Conservation (phyloP, 176 grass and related monocot genomes). For the Triticum turgidum region DNA sequence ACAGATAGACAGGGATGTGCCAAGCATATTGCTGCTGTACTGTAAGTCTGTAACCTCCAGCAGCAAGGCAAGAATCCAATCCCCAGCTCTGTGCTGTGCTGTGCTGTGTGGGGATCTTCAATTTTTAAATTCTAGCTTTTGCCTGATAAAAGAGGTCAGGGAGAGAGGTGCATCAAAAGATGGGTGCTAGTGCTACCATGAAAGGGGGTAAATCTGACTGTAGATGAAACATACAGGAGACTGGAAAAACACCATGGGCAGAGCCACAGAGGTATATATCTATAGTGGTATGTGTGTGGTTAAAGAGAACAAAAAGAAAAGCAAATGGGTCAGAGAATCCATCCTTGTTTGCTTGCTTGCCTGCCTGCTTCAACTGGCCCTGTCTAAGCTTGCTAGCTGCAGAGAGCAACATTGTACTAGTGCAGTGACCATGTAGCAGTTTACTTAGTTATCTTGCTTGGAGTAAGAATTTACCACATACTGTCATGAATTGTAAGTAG, state of each 20-base stretch:
- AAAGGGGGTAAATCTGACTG: constrained; percentile 11
- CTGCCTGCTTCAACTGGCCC: constrained; percentile 33
- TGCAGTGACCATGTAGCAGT: not conserved
- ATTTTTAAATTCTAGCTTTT: constrained; percentile 13
- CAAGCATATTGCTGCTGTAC: constrained; percentile 19
- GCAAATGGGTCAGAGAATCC: constrained; percentile 23
- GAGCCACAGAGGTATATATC: not conserved
- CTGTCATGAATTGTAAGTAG: not conserved
- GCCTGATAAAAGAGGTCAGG: constrained; percentile 10
- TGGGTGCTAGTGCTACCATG: constrained; percentile 17
- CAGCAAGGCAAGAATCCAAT: constrained; percentile 47
- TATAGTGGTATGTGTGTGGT: not conserved
- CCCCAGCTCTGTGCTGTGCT: not conserved
- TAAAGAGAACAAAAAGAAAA: constrained; percentile 16
- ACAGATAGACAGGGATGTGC: constrained; percentile 37
- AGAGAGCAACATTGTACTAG: not conserved
- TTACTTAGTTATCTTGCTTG: not conserved
- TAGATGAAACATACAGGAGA: constrained; percentile 30
- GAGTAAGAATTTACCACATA: constrained; percentile 17
- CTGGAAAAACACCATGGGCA: constrained; percentile 5
- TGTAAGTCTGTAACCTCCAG: not conserved
- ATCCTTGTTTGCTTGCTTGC: constrained; percentile 18
- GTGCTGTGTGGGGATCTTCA: constrained; percentile 22
- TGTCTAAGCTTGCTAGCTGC: not conserved
- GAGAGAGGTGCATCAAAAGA: constrained; percentile 31